Base-by-base conservation (phyloP, 306 rosid genomes). In the Gastrolobium villosum region DNA sequence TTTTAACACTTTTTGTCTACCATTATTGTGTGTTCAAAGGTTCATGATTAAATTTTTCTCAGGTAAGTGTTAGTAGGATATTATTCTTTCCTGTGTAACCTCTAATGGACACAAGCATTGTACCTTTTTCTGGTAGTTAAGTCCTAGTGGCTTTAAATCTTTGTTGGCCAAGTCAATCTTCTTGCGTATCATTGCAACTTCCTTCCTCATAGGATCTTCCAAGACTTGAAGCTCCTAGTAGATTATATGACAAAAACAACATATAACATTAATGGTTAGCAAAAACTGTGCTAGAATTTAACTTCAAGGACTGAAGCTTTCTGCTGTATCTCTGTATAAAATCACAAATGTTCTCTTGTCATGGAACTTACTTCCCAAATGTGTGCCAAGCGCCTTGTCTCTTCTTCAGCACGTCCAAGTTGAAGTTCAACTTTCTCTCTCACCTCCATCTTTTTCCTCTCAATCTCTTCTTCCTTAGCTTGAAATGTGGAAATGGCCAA, bases 401-500 rank as follows among this genome's bases (percentile, higher is more conserved):
- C 98, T 83, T 91, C 92, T 80, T 92, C 97, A 1, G 97, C 99
- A 15, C 97, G 95, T 30, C 92, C 90, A 49, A 95, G 86, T 41
- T 91, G 98, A 56, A 86, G 87, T 43, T 91, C 92, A 69, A 95
- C 97, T 68, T 82, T 95, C 86, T 95, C 96, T 68, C 73, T 95
- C 30, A 95, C 96, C 54, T 91, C 96, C 89, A 87, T 84, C 75
- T 92, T 95, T 82, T 56, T 92, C 88, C 88, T 95, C 89, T 94
- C 97, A 37, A 92, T 94, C 91, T 88, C 97, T 77, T 94, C 97
- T 83, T 92, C 99, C 77, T 84, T 88, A 3, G 95, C 92, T 82
- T 91, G 91, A 54, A 84, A 83, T 5, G 90, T 67, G 7, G 95
- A 90, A 52, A 95, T 81, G 78, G 95, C 84, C 66, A 87, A 3